Conservation (phyloP, 352 stramenopile species). For the Pythium rishiriense region DNA sequence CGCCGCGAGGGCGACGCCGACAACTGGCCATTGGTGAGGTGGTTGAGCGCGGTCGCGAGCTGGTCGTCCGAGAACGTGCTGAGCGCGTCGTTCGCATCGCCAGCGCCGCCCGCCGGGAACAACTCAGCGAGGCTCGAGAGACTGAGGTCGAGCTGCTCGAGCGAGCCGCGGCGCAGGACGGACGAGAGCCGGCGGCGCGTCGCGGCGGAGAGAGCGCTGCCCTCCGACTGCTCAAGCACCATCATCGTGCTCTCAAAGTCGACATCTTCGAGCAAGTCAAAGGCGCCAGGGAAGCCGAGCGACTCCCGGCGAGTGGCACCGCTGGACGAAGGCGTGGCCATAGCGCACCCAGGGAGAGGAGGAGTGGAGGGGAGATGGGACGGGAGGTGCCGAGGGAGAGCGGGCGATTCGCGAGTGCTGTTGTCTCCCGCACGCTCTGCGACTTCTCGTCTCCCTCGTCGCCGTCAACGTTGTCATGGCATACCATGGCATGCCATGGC, state of each 20-base stretch:
- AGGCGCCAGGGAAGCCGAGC: constrained; percentile 42
- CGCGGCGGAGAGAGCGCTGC: not conserved
- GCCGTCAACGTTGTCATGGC: too few relatives aligned
- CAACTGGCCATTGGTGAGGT: constrained; percentile 1
- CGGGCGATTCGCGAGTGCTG: constrained; percentile 12
- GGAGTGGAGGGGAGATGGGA: not conserved
- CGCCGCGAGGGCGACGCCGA: not conserved
- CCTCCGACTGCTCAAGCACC: constrained; percentile 40
- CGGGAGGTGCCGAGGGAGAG: constrained; percentile 11
- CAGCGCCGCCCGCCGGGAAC: constrained; percentile 34
- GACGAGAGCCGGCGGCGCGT: constrained; percentile 18
- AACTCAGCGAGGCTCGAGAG: constrained; percentile 45
- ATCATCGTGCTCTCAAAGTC: constrained; percentile 72
- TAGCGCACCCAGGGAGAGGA: not conserved
- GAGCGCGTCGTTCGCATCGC: constrained; percentile 13
- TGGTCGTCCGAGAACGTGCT: constrained; percentile 21
- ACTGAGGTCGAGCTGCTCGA: constrained; percentile 47
- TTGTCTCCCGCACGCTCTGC: constrained; percentile 5
- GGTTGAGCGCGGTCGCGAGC: constrained; percentile 19
- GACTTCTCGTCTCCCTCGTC: not conserved
- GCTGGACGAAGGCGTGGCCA: not conserved
- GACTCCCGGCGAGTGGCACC: constrained; percentile 31
- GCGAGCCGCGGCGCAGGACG: constrained; percentile 30
- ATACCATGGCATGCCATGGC: too few relatives aligned
- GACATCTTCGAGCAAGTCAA: constrained; percentile 57